Conservation (phyloP, 2,329 filamentous ascomycete species). For the Neonectria punicea region DNA sequence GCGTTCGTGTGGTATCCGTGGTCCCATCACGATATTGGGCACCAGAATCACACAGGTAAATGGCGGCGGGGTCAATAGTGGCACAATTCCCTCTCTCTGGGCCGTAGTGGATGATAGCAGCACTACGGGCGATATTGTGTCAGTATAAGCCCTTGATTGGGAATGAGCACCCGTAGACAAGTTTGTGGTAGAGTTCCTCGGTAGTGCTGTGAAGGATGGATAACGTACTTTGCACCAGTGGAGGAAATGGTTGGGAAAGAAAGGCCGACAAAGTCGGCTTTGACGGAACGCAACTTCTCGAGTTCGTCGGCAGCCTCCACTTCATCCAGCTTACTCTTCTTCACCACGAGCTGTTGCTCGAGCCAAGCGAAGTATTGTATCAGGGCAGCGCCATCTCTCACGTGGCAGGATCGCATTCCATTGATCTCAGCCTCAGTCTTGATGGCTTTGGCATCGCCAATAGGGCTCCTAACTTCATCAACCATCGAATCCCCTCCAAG, state of each 20-base stretch:
- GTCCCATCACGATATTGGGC: constrained; percentile 97
- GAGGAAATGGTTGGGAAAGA: constrained; percentile 98
- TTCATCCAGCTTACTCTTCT: constrained; percentile 82
- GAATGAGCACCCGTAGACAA: background rate
- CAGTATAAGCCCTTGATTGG: constrained; percentile 2
- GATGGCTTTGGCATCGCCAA: constrained; percentile 91
- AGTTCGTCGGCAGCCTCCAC: constrained; percentile 93
- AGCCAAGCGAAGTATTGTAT: constrained; percentile 97
- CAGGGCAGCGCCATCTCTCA: constrained; percentile 90
- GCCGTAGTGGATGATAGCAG: constrained; percentile 95
- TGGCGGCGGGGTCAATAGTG: constrained; percentile 81
- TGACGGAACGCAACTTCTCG: constrained; percentile 75
- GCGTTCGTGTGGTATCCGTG: constrained; percentile 92
- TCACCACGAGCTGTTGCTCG: constrained; percentile 83
- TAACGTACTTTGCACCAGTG: constrained; percentile 77
- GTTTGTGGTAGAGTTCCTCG: background rate
- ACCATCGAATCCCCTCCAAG: constrained; percentile 87
- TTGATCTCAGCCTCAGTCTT: constrained; percentile 92
- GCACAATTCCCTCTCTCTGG: constrained; percentile 86
- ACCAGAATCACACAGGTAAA: constrained; percentile 97
- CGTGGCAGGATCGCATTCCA: constrained; percentile 93
- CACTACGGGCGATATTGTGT: constrained; percentile 62
- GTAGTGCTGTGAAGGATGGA: background rate
- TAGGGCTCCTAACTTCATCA: constrained; percentile 86
- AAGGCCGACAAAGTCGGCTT: constrained; percentile 83